A percentile compares a stretch with the other conserved stretches of the same genome.
phyloP scores from a whole-genome alignment of 2,329 filamentous ascomycete genomes.

The Colletotrichum brevisporum region DNA sequence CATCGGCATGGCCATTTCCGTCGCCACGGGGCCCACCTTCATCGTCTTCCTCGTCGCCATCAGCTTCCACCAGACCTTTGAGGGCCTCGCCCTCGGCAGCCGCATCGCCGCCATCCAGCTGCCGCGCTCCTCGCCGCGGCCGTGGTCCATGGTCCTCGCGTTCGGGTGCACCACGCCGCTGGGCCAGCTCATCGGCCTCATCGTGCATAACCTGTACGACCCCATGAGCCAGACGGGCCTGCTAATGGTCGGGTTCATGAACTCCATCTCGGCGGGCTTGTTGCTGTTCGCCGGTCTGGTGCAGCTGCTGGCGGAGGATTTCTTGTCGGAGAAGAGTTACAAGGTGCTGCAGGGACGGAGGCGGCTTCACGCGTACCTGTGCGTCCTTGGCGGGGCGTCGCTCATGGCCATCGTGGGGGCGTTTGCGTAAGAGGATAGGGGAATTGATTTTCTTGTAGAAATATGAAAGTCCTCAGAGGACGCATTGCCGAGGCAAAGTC shows the following conservation, averaged over 20 bases:
- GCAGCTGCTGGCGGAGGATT: conserved; percentile 88
- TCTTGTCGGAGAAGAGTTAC: conserved; percentile 83
- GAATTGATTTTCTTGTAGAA: no score
- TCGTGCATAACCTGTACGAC: conserved; percentile 85
- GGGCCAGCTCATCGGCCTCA: conserved; percentile 79
- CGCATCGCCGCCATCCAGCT: conserved; percentile 90
- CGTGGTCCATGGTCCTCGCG: conserved; percentile 86
- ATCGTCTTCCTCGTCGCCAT: conserved; percentile 86
- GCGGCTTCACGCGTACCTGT: conserved; percentile 73
- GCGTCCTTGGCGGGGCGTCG: conserved; percentile 74
- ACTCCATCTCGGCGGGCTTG: conserved; percentile 85
- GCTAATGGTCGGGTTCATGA: conserved; percentile 88
- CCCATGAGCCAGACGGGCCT: conserved; percentile 82
- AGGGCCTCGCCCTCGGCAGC: conserved; percentile 87
- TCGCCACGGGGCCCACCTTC: conserved; percentile 84
- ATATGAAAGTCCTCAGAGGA: no score
- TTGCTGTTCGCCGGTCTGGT: conserved; percentile 87
- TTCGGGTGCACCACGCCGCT: conserved; percentile 77
- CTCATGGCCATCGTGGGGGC: conserved; percentile 81
- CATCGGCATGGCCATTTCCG: conserved; percentile 88
- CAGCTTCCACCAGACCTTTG: conserved; percentile 89
- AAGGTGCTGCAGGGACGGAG: conserved; percentile 72
- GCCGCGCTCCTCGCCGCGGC: conserved; percentile 78
- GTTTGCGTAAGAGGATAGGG: conserved; percentile 67
- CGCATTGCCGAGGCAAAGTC: no score